Evolutionary conservation across 1,284 basidiomycete species (phyloP), one percentile per base, ranked within the genome.

Genomic region (Marasmius oreades): DNA sequence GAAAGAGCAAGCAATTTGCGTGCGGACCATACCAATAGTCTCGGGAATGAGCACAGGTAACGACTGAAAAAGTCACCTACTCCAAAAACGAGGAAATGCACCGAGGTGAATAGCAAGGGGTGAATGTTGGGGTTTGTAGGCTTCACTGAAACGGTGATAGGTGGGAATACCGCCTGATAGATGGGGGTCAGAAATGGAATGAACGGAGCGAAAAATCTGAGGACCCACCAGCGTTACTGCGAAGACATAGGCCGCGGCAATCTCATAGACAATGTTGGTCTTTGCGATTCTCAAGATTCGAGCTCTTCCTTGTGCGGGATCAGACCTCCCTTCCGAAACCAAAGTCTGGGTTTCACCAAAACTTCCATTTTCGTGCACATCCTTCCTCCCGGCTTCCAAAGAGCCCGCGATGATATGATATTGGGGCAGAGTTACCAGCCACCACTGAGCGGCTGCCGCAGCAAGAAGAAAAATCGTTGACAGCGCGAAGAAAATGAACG

Each of bases 21-120:
- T 4, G 80, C 79, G 10, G 85, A 85, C 81, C 89, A 92, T 56
- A 92, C 72, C 34, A 85, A 69, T 18, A 93, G 69, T 5, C 70
- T 65, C 0, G 87, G 85, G 62, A 90, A 77, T 3, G 88, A 80
- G 64, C 90, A 91, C 51, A 87, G 67, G 56, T 84, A 87, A 55
- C 93, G 82, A 28, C 93, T 93, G 4, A 80, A 45, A 62, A 92
- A 86, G 70, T 95, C 93, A 20, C 91, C 92, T 42, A 82, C 60
- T 71, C 85, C 85, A 71, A 85, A 90, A n/a, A 85, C 72, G 33
- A 91, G 74, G 71, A 90, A 92, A 63, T 90, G 88, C 37, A 86
- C 62, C 1, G 85, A 80, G 57, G 76, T 85, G 74, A 92, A 90
- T 20, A 92, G 69, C 18, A 90, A 73, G 0, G 84, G 83, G 62